Evolutionary conservation across 2,329 filamentous ascomycete genomes (phyloP).

Genomic region (Scytalidium lignicola): DNA sequence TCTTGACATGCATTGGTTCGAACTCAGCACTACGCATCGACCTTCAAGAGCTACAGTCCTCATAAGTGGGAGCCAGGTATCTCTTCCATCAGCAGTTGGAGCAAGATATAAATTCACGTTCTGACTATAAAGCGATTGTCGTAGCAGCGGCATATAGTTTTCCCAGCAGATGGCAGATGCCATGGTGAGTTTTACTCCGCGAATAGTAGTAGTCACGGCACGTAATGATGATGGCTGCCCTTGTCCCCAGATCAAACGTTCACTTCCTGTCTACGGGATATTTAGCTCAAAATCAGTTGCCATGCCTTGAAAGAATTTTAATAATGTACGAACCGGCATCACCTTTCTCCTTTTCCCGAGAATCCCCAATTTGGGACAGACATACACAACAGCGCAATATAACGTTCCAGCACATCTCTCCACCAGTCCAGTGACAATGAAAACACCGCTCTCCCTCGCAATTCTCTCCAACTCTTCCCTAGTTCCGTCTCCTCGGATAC

Average conservation of each 20-base stretch:
- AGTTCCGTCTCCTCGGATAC: conserved; percentile 65
- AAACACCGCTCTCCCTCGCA: conserved; percentile 72
- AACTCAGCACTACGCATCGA: conserved; percentile 76
- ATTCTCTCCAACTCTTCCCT: conserved; percentile 74
- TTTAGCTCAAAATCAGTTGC: neutral
- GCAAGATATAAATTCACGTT: conserved; percentile 90
- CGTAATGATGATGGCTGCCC: conserved; percentile 73
- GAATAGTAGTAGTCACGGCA: conserved; percentile 74
- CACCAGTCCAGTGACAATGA: conserved; percentile 74
- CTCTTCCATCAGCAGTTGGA: conserved; percentile 79
- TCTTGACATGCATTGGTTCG: conserved; percentile 72
- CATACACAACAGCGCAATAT: conserved; percentile 79
- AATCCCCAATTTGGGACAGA: conserved; percentile 67
- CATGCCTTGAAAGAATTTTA: neutral
- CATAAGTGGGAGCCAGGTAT: conserved; percentile 80
- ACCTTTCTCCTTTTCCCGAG: conserved; percentile 88
- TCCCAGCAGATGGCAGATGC: conserved; percentile 94
- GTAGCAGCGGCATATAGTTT: conserved; percentile 87
- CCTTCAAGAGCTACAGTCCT: conserved; percentile 77
- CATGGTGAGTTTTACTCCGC: conserved; percentile 72
- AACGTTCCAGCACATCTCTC: conserved; percentile 77
- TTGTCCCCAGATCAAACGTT: conserved; percentile 85
- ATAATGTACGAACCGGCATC: conserved; percentile 61
- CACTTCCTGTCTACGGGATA: conserved; percentile 56
- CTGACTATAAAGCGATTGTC: conserved; percentile 79